Conservation (phyloP, 345 rosid species). For the Citrus cavaleriei region DNA sequence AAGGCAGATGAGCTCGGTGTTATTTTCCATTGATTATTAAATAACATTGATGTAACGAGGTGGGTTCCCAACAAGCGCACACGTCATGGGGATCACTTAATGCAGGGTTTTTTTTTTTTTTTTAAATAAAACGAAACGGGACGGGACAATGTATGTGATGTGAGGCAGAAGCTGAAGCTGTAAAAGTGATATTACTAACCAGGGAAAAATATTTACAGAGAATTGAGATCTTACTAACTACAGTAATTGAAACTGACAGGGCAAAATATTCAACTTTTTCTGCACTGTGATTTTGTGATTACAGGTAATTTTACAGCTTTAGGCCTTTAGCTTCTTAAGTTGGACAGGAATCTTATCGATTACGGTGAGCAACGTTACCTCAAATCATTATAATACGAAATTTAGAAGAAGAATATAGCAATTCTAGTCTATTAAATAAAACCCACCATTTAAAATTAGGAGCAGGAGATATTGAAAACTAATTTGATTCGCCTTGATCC, state of each 20-base stretch:
- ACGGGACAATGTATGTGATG: neutral
- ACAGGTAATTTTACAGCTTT: neutral
- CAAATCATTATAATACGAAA: too few relatives aligned
- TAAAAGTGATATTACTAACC: neutral
- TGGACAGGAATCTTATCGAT: neutral
- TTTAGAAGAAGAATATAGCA: too few relatives aligned
- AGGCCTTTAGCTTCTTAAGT: neutral
- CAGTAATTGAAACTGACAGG: conserved; percentile 11
- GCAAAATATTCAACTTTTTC: neutral
- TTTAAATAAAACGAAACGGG: too few relatives aligned
- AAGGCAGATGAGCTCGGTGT: too few relatives aligned
- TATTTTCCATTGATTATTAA: neutral
- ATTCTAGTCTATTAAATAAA: too few relatives aligned
- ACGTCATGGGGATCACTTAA: conserved; percentile 33
- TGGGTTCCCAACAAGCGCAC: conserved; percentile 34
- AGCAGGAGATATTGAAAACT: too few relatives aligned
- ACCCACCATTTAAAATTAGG: too few relatives aligned
- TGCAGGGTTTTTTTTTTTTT: conserved; percentile 16
- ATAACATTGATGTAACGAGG: neutral
- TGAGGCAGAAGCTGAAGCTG: conserved; percentile 23
- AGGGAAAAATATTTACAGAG: conserved; percentile 16
- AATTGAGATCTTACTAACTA: conserved; percentile 9
- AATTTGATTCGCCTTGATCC: too few relatives aligned
- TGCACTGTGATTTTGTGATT: neutral
- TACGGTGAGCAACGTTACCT: neutral